Evolutionary conservation across 352 stramenopile genomes (phyloP).

Genomic region (Globisporangium cylindrosporum): DNA sequence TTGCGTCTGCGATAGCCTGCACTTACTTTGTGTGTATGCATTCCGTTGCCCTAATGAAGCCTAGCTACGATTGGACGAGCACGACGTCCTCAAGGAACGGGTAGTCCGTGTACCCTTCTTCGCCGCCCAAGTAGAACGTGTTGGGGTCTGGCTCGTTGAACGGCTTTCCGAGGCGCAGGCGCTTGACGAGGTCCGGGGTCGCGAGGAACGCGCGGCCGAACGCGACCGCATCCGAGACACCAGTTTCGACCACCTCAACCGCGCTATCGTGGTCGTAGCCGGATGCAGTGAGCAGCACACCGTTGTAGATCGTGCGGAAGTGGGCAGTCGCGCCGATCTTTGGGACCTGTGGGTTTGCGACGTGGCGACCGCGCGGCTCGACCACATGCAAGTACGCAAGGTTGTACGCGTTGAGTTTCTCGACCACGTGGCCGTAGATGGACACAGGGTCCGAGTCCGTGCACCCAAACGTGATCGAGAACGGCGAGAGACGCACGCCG

Average conservation of each 20-base stretch:
- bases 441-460: slow-evolving; percentile 20
- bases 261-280: slow-evolving; percentile 28
- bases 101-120: slow-evolving; percentile 28
- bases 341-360: slow-evolving; percentile 17
- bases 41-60: not conserved
- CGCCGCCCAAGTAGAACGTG: slow-evolving; percentile 27
- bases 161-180: slow-evolving; percentile 22
- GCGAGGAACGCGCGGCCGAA: slow-evolving; percentile 49
- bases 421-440: slow-evolving; percentile 23
- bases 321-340: slow-evolving; percentile 29
- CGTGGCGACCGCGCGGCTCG: slow-evolving; percentile 25
- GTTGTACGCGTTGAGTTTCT: slow-evolving; percentile 16
- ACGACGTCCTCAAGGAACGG: slow-evolving; percentile 4
- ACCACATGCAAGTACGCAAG: slow-evolving; percentile 36
- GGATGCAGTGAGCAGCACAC: slow-evolving; percentile 29
- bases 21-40: not conserved
- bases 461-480: slow-evolving; percentile 25
- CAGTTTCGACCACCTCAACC: slow-evolving; percentile 18
- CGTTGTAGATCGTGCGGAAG: slow-evolving; percentile 33
- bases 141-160: slow-evolving; percentile 29
- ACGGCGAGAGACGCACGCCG: slow-evolving; percentile 13
- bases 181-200: slow-evolving; percentile 41
- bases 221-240: slow-evolving; percentile 30
- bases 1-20: not conserved
- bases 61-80: not conserved